Conservation (phyloP, 192 early-diverging fungal genomes). For the Backusella morwellensis region DNA sequence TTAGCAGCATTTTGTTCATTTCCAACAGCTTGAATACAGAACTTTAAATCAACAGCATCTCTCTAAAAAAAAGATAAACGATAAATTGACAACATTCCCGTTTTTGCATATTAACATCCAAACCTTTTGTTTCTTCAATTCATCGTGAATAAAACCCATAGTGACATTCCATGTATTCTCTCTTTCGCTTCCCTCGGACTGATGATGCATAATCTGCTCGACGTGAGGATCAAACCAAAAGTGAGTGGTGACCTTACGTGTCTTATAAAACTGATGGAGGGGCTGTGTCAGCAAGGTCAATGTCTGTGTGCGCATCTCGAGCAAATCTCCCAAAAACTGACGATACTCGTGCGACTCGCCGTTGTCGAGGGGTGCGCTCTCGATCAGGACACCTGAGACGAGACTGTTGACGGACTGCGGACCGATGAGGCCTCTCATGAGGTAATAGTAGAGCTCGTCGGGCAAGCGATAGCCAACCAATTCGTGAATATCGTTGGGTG, state of each 20-base stretch:
- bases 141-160: conserved; percentile 25
- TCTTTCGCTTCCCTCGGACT: conserved; percentile 40
- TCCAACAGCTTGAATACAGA: conserved; percentile 37
- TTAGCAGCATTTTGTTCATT: conserved; percentile 33
- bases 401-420: conserved; percentile 67
- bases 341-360: conserved; percentile 79
- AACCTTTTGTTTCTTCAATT: conserved; percentile 40
- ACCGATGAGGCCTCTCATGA: conserved; percentile 63
- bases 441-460: conserved; percentile 63
- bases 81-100: neutral
- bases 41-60: conserved; percentile 36
- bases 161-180: conserved; percentile 31
- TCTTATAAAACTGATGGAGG: conserved; percentile 62
- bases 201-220: conserved; percentile 63
- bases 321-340: conserved; percentile 57
- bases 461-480: conserved; percentile 79
- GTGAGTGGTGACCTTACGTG: conserved; percentile 61
- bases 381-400: conserved; percentile 61
- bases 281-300: conserved; percentile 54
- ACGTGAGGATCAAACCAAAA: conserved; percentile 57
- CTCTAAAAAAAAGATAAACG: conserved; percentile 17
- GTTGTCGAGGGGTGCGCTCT: conserved; percentile 73
- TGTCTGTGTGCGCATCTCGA: conserved; percentile 58
- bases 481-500: conserved; percentile 80
- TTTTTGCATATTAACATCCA: neutral